Percentiles rank a stretch among this genome's conserved stretches.
Evolutionary conservation across 306 rosid species (phyloP).

Genomic region (Trifolium pratense): DNA sequence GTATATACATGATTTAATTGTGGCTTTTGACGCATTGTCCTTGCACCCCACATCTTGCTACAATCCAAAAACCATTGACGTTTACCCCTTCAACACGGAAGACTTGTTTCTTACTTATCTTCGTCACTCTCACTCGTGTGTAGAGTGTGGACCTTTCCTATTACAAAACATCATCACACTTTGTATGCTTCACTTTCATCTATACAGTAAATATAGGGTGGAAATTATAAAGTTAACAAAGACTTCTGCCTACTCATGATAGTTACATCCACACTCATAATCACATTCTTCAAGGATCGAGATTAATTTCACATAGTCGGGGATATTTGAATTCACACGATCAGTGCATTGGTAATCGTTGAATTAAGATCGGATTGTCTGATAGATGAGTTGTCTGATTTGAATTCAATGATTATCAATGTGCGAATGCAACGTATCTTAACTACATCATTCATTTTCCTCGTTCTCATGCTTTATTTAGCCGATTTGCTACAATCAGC

Average conservation of each 20-base stretch:
- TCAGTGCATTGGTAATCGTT: not conserved
- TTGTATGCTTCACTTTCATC: not conserved
- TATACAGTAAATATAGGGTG: constrained; percentile 12
- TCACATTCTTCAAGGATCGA: not conserved
- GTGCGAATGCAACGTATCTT: not conserved
- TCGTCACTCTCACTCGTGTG: constrained; percentile 11
- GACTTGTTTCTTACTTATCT: constrained; percentile 3
- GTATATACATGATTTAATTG: constrained; percentile 39
- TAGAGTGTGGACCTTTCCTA: constrained; percentile 13
- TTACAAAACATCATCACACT: not conserved
- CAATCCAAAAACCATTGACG: constrained; percentile 50
- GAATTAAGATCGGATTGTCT: not conserved
- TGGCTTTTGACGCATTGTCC: constrained; percentile 31
- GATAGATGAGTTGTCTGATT: not conserved
- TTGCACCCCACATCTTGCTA: constrained; percentile 30
- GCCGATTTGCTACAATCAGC: constrained; percentile 70
- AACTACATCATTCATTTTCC: not conserved
- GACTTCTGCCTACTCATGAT: constrained; percentile 1
- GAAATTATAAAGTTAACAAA: constrained; percentile 5
- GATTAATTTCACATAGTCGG: not conserved
- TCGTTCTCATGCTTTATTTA: not conserved
- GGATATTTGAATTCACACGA: not conserved
- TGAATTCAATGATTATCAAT: not conserved
- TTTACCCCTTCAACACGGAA: constrained; percentile 14
- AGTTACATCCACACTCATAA: not conserved